These are phyloP conservation scores for Pseudogymnoascus sp. DNA, from an alignment of 2,329 filamentous ascomycete species.

Conservation along the genomic window DNA sequence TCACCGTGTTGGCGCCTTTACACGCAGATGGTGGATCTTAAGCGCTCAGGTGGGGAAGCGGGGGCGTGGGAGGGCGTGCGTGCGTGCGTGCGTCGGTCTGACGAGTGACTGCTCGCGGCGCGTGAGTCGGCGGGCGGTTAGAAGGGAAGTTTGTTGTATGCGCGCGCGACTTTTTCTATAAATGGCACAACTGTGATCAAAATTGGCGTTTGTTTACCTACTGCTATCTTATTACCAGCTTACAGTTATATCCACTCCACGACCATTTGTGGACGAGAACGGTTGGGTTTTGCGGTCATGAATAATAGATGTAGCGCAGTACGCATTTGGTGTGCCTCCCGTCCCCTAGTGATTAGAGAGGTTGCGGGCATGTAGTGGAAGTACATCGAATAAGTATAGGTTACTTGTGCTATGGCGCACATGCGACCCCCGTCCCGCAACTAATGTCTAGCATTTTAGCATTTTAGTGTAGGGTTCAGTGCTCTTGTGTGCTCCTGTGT, in stretches of 20 bases:
- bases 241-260: not conserved
- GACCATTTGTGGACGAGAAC: not conserved
- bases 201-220: not conserved
- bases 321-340: not conserved
- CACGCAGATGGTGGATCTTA: not conserved
- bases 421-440: not conserved
- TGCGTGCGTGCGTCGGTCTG: not conserved
- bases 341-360: slow-evolving; percentile 1
- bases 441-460: not conserved
- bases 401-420: not conserved
- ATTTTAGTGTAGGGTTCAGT: not conserved
- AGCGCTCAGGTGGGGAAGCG: slow-evolving; percentile 6
- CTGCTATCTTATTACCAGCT: not conserved
- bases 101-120: not conserved
- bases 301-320: not conserved
- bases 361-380: not conserved
- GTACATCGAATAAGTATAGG: not conserved
- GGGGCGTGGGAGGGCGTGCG: not conserved
- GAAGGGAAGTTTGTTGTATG: not conserved
- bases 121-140: not conserved
- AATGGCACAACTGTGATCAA: not conserved
- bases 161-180: not conserved
- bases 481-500: not conserved
- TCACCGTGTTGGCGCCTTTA: not conserved
- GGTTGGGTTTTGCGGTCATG: not conserved